Evolutionary conservation across 78 protist species (phyloP).

Genomic region (Guillardia theta): DNA sequence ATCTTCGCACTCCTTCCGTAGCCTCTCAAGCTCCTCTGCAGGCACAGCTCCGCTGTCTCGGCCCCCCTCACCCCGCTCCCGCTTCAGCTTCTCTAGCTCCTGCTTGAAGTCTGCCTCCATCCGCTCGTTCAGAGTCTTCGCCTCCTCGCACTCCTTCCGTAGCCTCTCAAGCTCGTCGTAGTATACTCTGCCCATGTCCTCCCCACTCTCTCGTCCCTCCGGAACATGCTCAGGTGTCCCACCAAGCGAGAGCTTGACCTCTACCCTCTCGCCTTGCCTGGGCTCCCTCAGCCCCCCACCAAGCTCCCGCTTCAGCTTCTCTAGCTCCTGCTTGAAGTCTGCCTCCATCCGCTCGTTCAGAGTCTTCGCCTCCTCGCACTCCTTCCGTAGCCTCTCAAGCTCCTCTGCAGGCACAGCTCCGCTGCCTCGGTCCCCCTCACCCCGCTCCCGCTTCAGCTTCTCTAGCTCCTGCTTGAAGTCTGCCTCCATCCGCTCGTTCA

Average conservation of each 20-base stretch:
- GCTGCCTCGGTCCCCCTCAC: not conserved
- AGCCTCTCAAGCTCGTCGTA: not conserved
- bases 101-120: not conserved
- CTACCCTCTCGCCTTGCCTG: not conserved
- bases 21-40: not conserved
- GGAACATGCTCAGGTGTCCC: not conserved
- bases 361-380: not conserved
- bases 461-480: not conserved
- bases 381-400: not conserved
- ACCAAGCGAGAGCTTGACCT: not conserved
- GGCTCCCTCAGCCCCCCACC: not conserved
- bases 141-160: not conserved
- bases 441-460: not conserved
- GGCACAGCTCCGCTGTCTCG: not conserved
- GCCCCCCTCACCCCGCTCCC: not conserved
- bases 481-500: not conserved
- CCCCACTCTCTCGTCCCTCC: not conserved
- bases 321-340: not conserved
- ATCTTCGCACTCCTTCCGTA: not conserved
- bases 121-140: not conserved
- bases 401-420: not conserved
- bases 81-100: not conserved
- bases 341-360: not conserved
- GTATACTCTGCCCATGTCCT: not conserved
- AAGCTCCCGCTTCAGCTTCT: not conserved